phyloP scores from a whole-genome alignment of 306 rosid species.

The Glycyrrhiza uralensis region DNA sequence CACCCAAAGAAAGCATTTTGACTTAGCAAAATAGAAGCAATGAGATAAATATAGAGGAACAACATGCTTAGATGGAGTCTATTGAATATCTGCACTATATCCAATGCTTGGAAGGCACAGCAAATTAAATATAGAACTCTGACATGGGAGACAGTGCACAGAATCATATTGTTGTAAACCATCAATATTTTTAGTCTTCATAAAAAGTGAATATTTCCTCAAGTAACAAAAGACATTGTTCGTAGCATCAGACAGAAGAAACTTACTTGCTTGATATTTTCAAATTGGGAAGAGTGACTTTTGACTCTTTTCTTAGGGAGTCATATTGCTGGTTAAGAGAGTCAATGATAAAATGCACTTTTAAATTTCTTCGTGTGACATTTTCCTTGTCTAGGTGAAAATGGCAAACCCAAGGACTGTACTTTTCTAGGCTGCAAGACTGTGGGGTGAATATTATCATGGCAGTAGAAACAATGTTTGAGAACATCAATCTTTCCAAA shows the following conservation, averaged over 20 bases:
- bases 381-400: constrained; percentile 71
- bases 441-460: constrained; percentile 67
- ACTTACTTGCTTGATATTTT: constrained; percentile 69
- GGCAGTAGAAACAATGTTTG: constrained; percentile 62
- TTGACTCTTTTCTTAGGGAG: constrained; percentile 33
- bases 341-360: constrained; percentile 54
- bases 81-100: constrained; percentile 4
- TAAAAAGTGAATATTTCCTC: neutral
- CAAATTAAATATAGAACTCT: neutral
- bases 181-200: neutral
- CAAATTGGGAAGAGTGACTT: constrained; percentile 41
- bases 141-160: neutral
- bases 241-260: constrained; percentile 22
- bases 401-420: constrained; percentile 91
- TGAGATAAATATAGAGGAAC: neutral
- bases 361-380: constrained; percentile 50
- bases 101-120: neutral
- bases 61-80: constrained; percentile 9
- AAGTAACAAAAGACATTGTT: neutral
- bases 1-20: neutral
- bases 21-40: neutral
- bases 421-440: constrained; percentile 32
- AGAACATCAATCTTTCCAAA: constrained; percentile 70
- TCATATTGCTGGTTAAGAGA: constrained; percentile 49
- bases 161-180: neutral